phyloP scores from a whole-genome alignment of 805 yeast species.

The Danielia reshetovae region DNA sequence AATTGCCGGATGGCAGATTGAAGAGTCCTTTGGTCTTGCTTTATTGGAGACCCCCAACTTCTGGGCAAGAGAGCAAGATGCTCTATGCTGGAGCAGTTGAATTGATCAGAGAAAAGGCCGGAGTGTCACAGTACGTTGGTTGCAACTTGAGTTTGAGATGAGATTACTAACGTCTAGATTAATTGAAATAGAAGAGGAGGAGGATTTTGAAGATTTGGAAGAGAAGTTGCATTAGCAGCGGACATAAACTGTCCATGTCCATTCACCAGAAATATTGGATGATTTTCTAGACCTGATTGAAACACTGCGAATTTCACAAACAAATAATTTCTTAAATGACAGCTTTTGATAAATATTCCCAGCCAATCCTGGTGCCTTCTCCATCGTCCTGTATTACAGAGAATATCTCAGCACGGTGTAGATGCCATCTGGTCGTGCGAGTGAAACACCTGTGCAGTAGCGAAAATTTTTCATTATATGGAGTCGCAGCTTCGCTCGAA shows the following conservation, averaged over 20 bases:
- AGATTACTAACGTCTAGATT: constrained; percentile 36
- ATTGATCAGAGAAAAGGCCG: constrained; percentile 70
- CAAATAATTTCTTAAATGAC: no score
- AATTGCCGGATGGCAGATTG: constrained; percentile 65
- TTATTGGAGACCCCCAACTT: constrained; percentile 86
- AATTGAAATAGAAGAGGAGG: constrained; percentile 62
- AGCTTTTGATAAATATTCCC: no score
- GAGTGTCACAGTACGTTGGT: constrained; percentile 58
- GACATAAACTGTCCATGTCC: no score
- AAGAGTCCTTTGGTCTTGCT: constrained; percentile 71
- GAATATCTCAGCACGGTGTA: no score
- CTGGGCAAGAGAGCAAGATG: constrained; percentile 82
- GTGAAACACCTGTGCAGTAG: no score
- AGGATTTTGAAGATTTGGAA: constrained; percentile 61
- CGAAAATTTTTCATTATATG: constrained; percentile 21
- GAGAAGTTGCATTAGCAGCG: constrained; percentile 19
- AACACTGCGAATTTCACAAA: no score
- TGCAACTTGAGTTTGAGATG: no score
- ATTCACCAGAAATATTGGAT: no score
- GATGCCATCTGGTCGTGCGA: no score
- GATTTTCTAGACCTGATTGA: no score
- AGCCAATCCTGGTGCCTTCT: no score
- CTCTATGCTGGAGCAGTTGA: constrained; percentile 89
- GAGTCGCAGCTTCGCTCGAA: neutral
- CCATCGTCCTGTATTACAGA: no score